A percentile compares a stretch with the other conserved stretches of the same genome.
Conservation (phyloP, 306 rosid genomes). For the Cicer judaicum region DNA sequence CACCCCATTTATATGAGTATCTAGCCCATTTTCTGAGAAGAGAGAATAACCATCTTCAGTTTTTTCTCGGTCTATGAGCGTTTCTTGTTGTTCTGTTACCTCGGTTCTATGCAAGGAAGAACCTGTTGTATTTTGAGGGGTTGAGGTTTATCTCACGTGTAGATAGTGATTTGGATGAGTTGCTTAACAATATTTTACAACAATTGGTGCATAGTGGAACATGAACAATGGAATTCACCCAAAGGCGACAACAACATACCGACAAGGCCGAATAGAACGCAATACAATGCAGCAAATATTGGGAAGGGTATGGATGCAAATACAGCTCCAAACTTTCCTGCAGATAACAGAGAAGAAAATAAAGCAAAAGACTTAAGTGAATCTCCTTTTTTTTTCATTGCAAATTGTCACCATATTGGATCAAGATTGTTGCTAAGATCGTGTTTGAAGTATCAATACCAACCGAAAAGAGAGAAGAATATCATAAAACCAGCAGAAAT, state of each 20-base stretch:
- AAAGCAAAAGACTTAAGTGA: background rate
- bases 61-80: too few relatives aligned
- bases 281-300: constrained; percentile 83
- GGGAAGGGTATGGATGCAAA: constrained; percentile 97
- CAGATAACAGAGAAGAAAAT: constrained; percentile 22
- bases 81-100: too few relatives aligned
- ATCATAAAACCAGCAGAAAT: constrained; percentile 97
- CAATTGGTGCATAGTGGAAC: constrained; percentile 2
- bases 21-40: too few relatives aligned
- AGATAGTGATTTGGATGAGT: too few relatives aligned
- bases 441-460: constrained; percentile 36
- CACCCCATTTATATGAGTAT: too few relatives aligned
- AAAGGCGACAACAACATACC: constrained; percentile 57
- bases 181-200: background rate
- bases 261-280: constrained; percentile 88
- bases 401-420: background rate
- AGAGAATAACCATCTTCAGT: too few relatives aligned
- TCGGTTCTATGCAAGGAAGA: too few relatives aligned
- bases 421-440: background rate
- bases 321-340: constrained; percentile 97
- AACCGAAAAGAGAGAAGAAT: constrained; percentile 90
- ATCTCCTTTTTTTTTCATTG: background rate
- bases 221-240: background rate
- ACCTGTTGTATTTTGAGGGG: too few relatives aligned
- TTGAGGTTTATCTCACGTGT: too few relatives aligned